Evolutionary conservation across 495 filamentous ascomycete genomes (phyloP), one percentile per base, ranked within the genome.

Genomic region (Chaetomium tenue): DNA sequence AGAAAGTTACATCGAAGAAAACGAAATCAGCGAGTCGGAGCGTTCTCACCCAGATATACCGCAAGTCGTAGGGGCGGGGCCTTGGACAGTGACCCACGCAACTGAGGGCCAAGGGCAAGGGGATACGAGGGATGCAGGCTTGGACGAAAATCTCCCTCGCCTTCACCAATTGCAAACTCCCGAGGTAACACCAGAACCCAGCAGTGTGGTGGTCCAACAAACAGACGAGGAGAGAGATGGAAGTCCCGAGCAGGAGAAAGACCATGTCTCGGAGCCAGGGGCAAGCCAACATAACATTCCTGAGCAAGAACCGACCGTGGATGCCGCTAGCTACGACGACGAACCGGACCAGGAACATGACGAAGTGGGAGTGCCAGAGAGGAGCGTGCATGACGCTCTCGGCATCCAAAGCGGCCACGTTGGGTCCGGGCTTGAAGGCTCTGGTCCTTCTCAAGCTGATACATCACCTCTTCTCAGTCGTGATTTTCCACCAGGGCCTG

Each of bases 1-100:
- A 3, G 44, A 50, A 39, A 48, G 18, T 16, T 50, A 56, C 15
- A 39, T 57, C 18, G 22, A 64, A 25, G 62, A 46, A 5, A n/a
- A 28, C 2, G 52, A 33, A 2, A 12, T 46, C 2, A 46, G 40
- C 30, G 40, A 26, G 0, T 23, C 15, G 8, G 55, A 53, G 9
- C 20, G 30, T 18, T 20, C 48, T 42, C n/a, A 40, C 20, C 16
- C 30, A 0, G 11, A 0, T 1, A 5, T 47, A 11, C 20, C 26
- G 23, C 16, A 50, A 13, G 20, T 5, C 7, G 42, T 5, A 13
- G 20, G 28, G 1, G 13, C 50, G 12, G 25, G 12, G 33, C 33
- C 33, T 11, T 0, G 26, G 13, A 42, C 15, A 12, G 22, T 12
- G 6, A 20, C 5, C 22, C 11, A 28, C 9, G 12, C 33, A 39